Evolutionary conservation across 2,329 filamentous ascomycete species (phyloP).

Genomic region (Gnomoniopsis smithogilvyi): DNA sequence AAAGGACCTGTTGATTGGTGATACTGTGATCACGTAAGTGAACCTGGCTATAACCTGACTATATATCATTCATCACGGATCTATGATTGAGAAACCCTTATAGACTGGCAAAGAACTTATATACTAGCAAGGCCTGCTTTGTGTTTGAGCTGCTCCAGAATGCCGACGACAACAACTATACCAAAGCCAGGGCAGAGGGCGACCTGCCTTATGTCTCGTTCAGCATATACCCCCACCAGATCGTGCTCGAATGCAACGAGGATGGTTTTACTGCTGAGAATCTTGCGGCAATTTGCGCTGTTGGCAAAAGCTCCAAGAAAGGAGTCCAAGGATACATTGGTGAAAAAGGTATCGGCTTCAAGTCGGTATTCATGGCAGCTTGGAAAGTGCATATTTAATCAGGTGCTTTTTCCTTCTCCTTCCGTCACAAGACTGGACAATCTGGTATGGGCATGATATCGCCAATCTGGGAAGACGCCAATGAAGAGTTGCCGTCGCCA

Average conservation of each 20-base stretch:
- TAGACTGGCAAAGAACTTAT: slow-evolving; percentile 31
- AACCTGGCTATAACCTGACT: not conserved
- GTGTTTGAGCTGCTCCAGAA: slow-evolving; percentile 54
- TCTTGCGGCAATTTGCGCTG: slow-evolving; percentile 41
- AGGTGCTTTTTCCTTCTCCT: slow-evolving; percentile 40
- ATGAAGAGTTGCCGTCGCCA: not conserved
- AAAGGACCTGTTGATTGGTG: not conserved
- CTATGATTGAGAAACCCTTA: too few species aligned
- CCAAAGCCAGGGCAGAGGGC: slow-evolving; percentile 17
- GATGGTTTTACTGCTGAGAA: slow-evolving; percentile 41
- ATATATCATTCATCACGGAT: too few species aligned
- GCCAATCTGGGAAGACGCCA: slow-evolving; percentile 21
- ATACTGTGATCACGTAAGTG: slow-evolving; percentile 2
- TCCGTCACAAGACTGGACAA: slow-evolving; percentile 31
- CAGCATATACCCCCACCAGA: slow-evolving; percentile 29
- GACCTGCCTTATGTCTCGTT: slow-evolving; percentile 30
- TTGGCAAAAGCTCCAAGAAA: slow-evolving; percentile 41
- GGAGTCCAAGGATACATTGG: slow-evolving; percentile 41
- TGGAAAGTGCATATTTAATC: slow-evolving; percentile 35
- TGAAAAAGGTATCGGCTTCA: slow-evolving; percentile 50
- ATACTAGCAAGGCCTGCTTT: slow-evolving; percentile 42
- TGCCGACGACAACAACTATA: slow-evolving; percentile 48
- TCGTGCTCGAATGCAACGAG: slow-evolving; percentile 50
- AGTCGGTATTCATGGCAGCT: slow-evolving; percentile 47
- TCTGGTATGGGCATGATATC: slow-evolving; percentile 33